Conservation (phyloP, 306 rosid genomes). For the Cucurbita pepo region DNA sequence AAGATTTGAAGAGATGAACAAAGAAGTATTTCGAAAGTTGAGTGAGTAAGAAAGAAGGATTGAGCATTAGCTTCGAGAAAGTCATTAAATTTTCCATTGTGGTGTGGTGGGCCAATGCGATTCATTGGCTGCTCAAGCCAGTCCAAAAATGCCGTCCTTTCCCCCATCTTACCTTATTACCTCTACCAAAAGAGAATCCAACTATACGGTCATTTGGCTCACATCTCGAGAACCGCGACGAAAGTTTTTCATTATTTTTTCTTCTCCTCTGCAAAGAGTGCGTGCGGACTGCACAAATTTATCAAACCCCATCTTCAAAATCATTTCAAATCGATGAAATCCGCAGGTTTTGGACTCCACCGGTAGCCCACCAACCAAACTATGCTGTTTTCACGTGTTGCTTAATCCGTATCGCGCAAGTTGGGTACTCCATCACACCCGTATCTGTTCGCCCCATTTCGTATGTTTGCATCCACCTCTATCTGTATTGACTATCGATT, state of each 20-base stretch:
- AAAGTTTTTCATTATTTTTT: too few relatives aligned
- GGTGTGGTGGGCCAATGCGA: not conserved
- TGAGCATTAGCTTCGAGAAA: not conserved
- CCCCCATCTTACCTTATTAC: not conserved
- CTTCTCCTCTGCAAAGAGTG: not conserved
- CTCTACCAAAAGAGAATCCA: not conserved
- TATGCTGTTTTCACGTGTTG: not conserved
- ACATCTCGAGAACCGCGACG: not conserved
- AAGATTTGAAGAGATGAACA: not conserved
- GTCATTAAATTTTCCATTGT: not conserved
- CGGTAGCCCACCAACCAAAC: not conserved
- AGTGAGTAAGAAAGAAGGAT: not conserved
- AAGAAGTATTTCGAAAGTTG: not conserved
- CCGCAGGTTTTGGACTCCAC: not conserved
- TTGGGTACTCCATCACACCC: not conserved
- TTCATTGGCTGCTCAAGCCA: not conserved
- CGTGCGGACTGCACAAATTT: not conserved
- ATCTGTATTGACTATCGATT: not conserved
- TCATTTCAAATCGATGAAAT: not conserved
- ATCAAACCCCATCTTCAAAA: not conserved
- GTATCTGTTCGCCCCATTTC: not conserved
- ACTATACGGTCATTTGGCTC: not conserved
- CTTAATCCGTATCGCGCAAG: not conserved
- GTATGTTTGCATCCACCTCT: not conserved
- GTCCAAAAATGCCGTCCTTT: not conserved